Percentiles rank a stretch among this genome's conserved stretches.
Conservation (phyloP, 768 basidiomycete species). For the Agaricus subrufescens region DNA sequence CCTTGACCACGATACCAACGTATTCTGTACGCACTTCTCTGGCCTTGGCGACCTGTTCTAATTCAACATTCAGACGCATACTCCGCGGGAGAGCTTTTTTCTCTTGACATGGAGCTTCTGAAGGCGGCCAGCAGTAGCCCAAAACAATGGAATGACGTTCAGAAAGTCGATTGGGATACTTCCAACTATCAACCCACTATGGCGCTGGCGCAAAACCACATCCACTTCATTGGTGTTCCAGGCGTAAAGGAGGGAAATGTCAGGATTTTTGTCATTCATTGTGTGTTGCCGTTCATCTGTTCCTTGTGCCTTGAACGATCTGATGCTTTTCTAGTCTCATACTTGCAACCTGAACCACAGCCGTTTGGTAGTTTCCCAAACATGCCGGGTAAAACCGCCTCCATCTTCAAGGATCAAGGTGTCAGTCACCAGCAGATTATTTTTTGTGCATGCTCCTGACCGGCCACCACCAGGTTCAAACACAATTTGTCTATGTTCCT, state of each 20-base stretch:
- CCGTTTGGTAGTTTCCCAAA: slow-evolving; percentile 66
- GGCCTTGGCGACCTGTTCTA: not conserved
- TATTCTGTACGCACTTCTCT: slow-evolving; percentile 56
- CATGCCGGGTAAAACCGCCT: slow-evolving; percentile 61
- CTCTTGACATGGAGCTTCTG: slow-evolving; percentile 64
- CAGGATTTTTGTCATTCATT: slow-evolving; percentile 74
- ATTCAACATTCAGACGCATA: slow-evolving; percentile 50
- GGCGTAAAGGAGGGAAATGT: slow-evolving; percentile 51
- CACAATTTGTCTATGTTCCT: slow-evolving; percentile 75
- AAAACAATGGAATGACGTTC: slow-evolving; percentile 61
- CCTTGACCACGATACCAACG: slow-evolving; percentile 93
- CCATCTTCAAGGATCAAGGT: slow-evolving; percentile 55
- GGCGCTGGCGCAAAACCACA: slow-evolving; percentile 71
- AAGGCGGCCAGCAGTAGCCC: slow-evolving; percentile 54
- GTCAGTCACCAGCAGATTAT: slow-evolving; percentile 28
- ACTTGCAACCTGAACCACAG: slow-evolving; percentile 63
- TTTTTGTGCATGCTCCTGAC: not conserved
- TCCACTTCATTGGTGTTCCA: slow-evolving; percentile 66
- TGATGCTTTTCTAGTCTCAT: slow-evolving; percentile 40
- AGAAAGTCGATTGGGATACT: slow-evolving; percentile 34
- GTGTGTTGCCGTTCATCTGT: slow-evolving; percentile 27
- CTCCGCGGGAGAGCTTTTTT: slow-evolving; percentile 59
- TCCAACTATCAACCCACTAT: slow-evolving; percentile 53
- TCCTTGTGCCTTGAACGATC: not conserved
- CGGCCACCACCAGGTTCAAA: slow-evolving; percentile 43